These are phyloP conservation scores for Alternaria infectoria DNA, from an alignment of 2,329 filamentous ascomycete genomes.

Conservation along the genomic window DNA sequence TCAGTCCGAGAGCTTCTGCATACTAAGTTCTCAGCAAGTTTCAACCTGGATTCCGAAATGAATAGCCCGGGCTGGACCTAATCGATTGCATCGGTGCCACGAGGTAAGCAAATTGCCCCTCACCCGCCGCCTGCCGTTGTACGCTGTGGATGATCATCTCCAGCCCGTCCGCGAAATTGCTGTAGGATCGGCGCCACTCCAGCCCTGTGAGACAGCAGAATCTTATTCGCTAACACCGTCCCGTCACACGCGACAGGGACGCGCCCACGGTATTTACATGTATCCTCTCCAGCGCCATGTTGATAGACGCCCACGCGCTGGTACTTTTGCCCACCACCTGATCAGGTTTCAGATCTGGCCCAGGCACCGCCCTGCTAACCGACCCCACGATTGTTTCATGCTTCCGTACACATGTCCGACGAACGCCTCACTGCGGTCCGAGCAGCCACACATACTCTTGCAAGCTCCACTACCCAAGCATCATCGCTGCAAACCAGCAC, in stretches of 20 bases:
- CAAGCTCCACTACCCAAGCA: not conserved
- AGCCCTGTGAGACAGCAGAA: constrained; percentile 15
- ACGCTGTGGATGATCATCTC: constrained; percentile 21
- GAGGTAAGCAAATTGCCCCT: constrained; percentile 7
- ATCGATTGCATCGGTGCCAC: constrained; percentile 2
- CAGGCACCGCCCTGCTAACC: not conserved
- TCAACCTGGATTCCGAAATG: not conserved
- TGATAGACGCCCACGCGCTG: constrained; percentile 1
- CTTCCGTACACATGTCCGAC: not conserved
- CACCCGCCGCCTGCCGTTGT: constrained; percentile 1
- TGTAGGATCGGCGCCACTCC: constrained; percentile 24
- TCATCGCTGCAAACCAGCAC: not conserved
- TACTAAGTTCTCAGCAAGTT: not conserved
- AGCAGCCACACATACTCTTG: not conserved
- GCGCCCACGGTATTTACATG: not conserved
- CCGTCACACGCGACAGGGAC: constrained; percentile 16
- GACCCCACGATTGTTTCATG: not conserved
- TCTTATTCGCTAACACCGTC: constrained; percentile 11
- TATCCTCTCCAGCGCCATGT: constrained; percentile 3
- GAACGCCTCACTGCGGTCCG: not conserved
- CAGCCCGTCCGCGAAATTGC: constrained; percentile 28
- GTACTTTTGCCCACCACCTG: not conserved
- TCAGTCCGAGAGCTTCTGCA: not conserved
- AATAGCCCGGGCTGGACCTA: not conserved
- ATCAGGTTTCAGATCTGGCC: not conserved